These are phyloP conservation scores for Saccharomyces hybrid DNA, from an alignment of 1,139 yeast genomes.

Conservation along the genomic window DNA sequence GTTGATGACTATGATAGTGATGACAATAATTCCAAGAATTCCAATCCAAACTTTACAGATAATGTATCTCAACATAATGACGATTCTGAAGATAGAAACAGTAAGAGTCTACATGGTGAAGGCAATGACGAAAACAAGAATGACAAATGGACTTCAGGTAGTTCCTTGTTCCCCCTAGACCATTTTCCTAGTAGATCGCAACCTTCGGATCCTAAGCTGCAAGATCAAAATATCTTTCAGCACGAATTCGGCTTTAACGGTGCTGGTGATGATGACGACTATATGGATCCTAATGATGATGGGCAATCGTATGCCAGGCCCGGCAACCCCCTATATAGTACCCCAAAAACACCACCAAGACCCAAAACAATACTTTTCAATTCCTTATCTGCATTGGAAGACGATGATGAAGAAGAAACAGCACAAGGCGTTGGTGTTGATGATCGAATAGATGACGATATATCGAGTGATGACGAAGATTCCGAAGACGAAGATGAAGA, in stretches of 20 bases:
- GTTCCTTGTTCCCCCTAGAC: constrained; percentile 11
- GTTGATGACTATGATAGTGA: constrained; percentile 13
- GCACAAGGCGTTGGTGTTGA: background rate
- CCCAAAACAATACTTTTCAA: constrained; percentile 7
- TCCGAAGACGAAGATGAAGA: constrained; percentile 16
- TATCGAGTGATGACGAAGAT: constrained; percentile 11
- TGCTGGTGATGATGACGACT: constrained; percentile 28
- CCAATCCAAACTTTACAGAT: background rate
- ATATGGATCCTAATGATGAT: constrained; percentile 75
- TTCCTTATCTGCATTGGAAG: background rate
- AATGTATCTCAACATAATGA: background rate
- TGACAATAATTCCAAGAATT: constrained; percentile 14
- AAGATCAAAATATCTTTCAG: constrained; percentile 15
- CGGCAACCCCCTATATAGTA: constrained; percentile 48
- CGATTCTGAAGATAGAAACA: background rate
- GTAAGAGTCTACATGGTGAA: background rate
- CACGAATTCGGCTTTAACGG: constrained; percentile 20
- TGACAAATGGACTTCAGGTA: constrained; percentile 10
- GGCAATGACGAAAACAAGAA: constrained; percentile 1
- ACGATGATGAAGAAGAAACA: background rate
- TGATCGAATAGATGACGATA: constrained; percentile 19
- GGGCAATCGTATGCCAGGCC: constrained; percentile 65
- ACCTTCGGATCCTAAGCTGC: constrained; percentile 13
- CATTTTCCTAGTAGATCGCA: constrained; percentile 12
- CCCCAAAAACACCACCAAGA: constrained; percentile 18